Percentiles rank a stretch among this genome's conserved stretches.
Evolutionary conservation across 129 eudicot genomes (phyloP).

Genomic region (Lonicera japonica): DNA sequence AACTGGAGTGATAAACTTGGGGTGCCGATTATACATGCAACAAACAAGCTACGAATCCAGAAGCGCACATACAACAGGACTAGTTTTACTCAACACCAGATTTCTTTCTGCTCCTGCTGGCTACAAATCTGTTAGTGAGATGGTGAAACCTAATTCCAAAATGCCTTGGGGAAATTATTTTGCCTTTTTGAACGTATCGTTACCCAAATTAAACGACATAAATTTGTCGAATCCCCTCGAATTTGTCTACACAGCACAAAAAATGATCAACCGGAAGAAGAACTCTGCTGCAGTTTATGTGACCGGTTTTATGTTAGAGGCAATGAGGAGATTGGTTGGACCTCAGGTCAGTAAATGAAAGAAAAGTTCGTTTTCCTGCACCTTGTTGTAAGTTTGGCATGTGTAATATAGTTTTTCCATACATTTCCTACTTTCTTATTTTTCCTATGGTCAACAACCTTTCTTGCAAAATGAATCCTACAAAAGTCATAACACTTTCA

Average conservation of each 20-base stretch:
- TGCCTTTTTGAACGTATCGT: conserved; percentile 23
- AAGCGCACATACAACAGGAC: conserved; percentile 21
- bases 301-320: conserved; percentile 29
- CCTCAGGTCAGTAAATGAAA: conserved; percentile 37
- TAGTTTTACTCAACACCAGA: conserved; percentile 43
- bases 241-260: conserved; percentile 18
- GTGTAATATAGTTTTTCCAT: no score
- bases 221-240: conserved; percentile 18
- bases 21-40: conserved; percentile 45
- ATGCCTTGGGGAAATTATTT: conserved; percentile 44
- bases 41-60: neutral
- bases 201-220: conserved; percentile 2
- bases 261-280: conserved; percentile 26
- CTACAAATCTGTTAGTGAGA: conserved; percentile 34
- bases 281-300: conserved; percentile 30
- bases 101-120: conserved; percentile 24
- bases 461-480: no score
- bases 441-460: no score
- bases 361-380: no score
- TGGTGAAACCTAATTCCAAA: conserved; percentile 19
- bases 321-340: conserved; percentile 15
- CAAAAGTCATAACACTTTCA: no score
- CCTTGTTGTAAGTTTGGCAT: no score
- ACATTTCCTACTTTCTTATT: no score
- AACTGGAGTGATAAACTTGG: conserved; percentile 24